These are phyloP conservation scores for Ogataea thermomethanolica DNA, from an alignment of 805 yeast genomes.

Conservation along the genomic window DNA sequence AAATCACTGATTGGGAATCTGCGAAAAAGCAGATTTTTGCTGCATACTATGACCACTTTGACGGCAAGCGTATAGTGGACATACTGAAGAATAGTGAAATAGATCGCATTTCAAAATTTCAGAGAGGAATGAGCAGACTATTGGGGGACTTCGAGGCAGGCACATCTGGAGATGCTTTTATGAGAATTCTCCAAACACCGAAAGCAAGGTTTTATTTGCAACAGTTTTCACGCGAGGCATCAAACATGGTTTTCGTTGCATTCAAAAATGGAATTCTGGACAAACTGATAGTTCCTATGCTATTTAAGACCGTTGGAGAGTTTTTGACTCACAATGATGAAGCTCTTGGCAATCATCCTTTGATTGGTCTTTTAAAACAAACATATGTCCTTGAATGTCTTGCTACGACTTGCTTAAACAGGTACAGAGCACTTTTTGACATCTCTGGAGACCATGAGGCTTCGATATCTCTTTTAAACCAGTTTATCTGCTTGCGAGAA, in stretches of 20 bases:
- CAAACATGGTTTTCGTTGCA: slow-evolving; percentile 19
- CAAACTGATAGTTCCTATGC: slow-evolving; percentile 21
- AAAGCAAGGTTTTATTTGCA: slow-evolving; percentile 23
- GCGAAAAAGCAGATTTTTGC: slow-evolving; percentile 28
- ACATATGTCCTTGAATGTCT: slow-evolving; percentile 27
- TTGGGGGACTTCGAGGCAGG: slow-evolving; percentile 18
- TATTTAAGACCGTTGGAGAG: slow-evolving; percentile 28
- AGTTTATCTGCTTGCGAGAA: slow-evolving; percentile 28
- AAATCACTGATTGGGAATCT: slow-evolving; percentile 18
- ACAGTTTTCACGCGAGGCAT: slow-evolving; percentile 24
- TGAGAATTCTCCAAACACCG: slow-evolving; percentile 17
- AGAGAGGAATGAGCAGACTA: slow-evolving; percentile 14
- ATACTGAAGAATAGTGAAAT: slow-evolving; percentile 13
- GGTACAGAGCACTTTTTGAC: slow-evolving; percentile 24
- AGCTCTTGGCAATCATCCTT: slow-evolving; percentile 3
- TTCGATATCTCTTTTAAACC: slow-evolving; percentile 21
- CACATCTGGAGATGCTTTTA: slow-evolving; percentile 12
- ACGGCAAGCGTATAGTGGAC: slow-evolving; percentile 24
- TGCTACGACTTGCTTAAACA: slow-evolving; percentile 25
- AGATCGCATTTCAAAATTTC: neutral
- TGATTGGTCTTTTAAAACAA: slow-evolving; percentile 23
- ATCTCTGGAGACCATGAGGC: slow-evolving; percentile 28
- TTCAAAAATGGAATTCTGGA: slow-evolving; percentile 26
- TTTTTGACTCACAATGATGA: slow-evolving; percentile 11
- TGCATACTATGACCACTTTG: slow-evolving; percentile 19